Conservation (phyloP, 805 yeast species). For the Teunomyces stri region DNA sequence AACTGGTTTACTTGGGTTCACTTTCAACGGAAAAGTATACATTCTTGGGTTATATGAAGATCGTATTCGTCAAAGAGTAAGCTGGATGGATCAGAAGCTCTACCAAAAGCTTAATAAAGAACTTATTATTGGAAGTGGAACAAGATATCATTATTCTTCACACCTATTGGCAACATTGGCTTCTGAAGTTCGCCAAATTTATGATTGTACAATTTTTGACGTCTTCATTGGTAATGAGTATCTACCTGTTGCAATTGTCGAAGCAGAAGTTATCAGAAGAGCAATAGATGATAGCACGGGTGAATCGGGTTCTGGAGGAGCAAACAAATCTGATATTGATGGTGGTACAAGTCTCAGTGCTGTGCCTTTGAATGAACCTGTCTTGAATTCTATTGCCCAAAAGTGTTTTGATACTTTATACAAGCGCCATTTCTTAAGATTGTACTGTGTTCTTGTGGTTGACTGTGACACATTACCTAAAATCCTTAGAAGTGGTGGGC, state of each 20-base stretch:
- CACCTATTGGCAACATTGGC: slow-evolving; percentile 85
- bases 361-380: slow-evolving; percentile 43
- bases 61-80: slow-evolving; percentile 72
- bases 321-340: slow-evolving; percentile 13
- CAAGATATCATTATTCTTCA: slow-evolving; percentile 76
- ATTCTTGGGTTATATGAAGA: slow-evolving; percentile 91
- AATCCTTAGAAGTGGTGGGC: slow-evolving; percentile 77
- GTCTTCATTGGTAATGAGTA: slow-evolving; percentile 74
- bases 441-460: slow-evolving; percentile 78
- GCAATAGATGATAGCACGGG: slow-evolving; percentile 27
- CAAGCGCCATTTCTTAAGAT: slow-evolving; percentile 63
- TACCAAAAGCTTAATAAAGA: slow-evolving; percentile 26
- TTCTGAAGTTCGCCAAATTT: slow-evolving; percentile 72
- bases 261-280: slow-evolving; percentile 51
- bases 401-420: slow-evolving; percentile 42
- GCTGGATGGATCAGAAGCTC: slow-evolving; percentile 58
- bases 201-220: slow-evolving; percentile 92
- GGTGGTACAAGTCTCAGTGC: slow-evolving; percentile 18
- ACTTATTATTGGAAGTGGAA: slow-evolving; percentile 36
- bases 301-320: slow-evolving; percentile 16
- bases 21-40: slow-evolving; percentile 81
- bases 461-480: slow-evolving; percentile 82
- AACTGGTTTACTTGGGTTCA: slow-evolving; percentile 88
- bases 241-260: slow-evolving; percentile 82
- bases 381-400: slow-evolving; percentile 42